Base-by-base conservation (phyloP, 2,329 filamentous ascomycete species). In the Alternaria atra region DNA sequence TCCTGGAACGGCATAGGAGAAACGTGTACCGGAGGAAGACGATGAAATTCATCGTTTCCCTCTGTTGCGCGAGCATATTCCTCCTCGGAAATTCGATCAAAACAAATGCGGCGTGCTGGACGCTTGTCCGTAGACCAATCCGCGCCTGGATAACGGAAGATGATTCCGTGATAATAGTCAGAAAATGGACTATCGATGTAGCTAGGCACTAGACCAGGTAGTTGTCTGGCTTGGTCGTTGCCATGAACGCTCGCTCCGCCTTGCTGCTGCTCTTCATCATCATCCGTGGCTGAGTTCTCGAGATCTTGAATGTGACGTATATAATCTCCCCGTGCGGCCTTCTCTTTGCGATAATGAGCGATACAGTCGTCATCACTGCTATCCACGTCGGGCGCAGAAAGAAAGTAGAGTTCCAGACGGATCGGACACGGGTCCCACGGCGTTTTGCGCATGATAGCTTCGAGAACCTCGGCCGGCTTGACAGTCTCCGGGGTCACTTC, bases 321-420 rank as follows among this genome's bases (percentile, higher is more conserved):
- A 55, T 61, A 61, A 37, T 58, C 55, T 40, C 55, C 59, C 10
- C 59, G 50, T 34, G 29, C 37, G 43, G 50, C 50, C 59, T 61
- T 61, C 37, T 61, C 54, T 58, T 52, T 51, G 34, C 54, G 54
- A 58, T 58, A 55, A 47, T 61, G 54, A 43, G 55, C 54, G 4
- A 61, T 55, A 46, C 55, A 54, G 0, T 54, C 54, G 17, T 61
- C 50, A 55, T 61, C 32, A 23, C 29, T 30, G 23, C 25, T 46
- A 27, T 53, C 44, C 25, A 46, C 50, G 30, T 55, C 51, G 43
- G 55, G 42, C 10, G 42, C 34, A 58, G 48, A 10, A 20, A 58
- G 32, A 27, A 61, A 58, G 32, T 55, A 47, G 8, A 61, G 23
- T 55, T 61, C 54, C 30, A 61, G 23, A 52, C 54, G 55, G 44